These are phyloP conservation scores for Penicillium freii DNA, from an alignment of 2,329 filamentous ascomycete species.

Conservation along the genomic window DNA sequence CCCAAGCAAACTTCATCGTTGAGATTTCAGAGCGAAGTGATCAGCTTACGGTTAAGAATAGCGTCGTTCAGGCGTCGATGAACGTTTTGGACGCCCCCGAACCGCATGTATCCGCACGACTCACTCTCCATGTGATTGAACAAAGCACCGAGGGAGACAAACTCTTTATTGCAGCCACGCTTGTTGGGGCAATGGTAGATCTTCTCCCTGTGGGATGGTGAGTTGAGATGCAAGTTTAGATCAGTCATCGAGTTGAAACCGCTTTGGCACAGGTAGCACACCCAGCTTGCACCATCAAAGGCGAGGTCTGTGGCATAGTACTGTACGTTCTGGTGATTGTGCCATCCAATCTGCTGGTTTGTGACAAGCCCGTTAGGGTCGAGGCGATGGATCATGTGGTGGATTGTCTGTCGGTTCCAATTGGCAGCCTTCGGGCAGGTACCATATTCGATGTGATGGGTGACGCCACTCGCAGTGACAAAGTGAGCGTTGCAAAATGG, in stretches of 20 bases:
- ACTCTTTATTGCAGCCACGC: constrained; percentile 36
- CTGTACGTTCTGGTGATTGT: constrained; percentile 27
- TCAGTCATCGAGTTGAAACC: constrained; percentile 36
- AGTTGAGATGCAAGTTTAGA: constrained; percentile 57
- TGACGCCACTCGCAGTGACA: constrained; percentile 54
- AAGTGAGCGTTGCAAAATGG: constrained; percentile 54
- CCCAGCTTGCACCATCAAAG: constrained; percentile 49
- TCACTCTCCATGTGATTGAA: constrained; percentile 50
- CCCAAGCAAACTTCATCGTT: not conserved
- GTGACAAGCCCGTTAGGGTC: constrained; percentile 54
- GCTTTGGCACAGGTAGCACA: constrained; percentile 56
- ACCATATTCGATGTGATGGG: constrained; percentile 54
- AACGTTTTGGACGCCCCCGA: constrained; percentile 39
- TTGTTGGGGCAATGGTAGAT: constrained; percentile 47
- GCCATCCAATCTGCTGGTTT: constrained; percentile 52
- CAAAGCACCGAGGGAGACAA: constrained; percentile 38
- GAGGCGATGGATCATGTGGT: constrained; percentile 44
- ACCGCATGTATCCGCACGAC: constrained; percentile 40
- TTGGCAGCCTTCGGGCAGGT: constrained; percentile 48
- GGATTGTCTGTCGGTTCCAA: constrained; percentile 52
- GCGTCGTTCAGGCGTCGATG: not conserved
- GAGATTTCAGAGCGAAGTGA: not conserved
- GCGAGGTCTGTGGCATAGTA: constrained; percentile 43
- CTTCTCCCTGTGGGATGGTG: constrained; percentile 42
- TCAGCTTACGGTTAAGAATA: not conserved